These are phyloP conservation scores for Piedraia hortae DNA, from an alignment of 2,329 filamentous ascomycete species.

Conservation along the genomic window DNA sequence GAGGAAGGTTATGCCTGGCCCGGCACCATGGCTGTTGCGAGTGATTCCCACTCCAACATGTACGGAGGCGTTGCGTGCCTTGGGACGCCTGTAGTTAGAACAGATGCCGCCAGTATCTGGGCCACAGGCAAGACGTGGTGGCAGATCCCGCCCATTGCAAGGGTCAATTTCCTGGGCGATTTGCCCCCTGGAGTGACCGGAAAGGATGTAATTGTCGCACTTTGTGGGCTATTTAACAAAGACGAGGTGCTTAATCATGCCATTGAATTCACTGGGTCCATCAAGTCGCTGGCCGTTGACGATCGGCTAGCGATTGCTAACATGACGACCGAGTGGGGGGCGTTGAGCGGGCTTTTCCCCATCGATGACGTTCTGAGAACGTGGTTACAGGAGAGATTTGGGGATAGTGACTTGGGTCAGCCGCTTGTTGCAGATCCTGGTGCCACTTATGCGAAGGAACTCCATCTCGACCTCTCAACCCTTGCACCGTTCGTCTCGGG, in stretches of 20 bases:
- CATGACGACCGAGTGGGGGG: slow-evolving; percentile 66
- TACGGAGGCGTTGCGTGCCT: slow-evolving; percentile 58
- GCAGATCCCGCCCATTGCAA: slow-evolving; percentile 62
- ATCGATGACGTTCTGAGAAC: slow-evolving; percentile 42
- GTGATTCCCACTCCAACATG: slow-evolving; percentile 51
- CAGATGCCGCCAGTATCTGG: slow-evolving; percentile 69
- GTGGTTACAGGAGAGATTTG: slow-evolving; percentile 49
- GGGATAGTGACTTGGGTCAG: slow-evolving; percentile 41
- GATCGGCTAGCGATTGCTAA: slow-evolving; percentile 48
- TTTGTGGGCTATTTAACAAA: slow-evolving; percentile 64
- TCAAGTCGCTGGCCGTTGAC: slow-evolving; percentile 44
- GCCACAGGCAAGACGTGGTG: slow-evolving; percentile 65
- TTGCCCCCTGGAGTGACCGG: slow-evolving; percentile 60
- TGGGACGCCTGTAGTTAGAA: slow-evolving; percentile 60
- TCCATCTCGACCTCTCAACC: slow-evolving; percentile 59
- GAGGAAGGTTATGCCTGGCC: slow-evolving; percentile 72
- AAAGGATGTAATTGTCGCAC: slow-evolving; percentile 78
- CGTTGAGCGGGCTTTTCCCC: slow-evolving; percentile 48
- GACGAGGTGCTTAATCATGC: slow-evolving; percentile 77
- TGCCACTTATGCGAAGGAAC: slow-evolving; percentile 55
- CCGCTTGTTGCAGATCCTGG: slow-evolving; percentile 43
- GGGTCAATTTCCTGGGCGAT: slow-evolving; percentile 47
- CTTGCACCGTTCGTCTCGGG: slow-evolving; percentile 64
- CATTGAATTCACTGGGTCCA: slow-evolving; percentile 61
- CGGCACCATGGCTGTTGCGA: slow-evolving; percentile 54